A percentile compares a stretch with the other conserved stretches of the same genome.
Conservation (phyloP, 805 yeast species). For the Monosporozyma servazzii region DNA sequence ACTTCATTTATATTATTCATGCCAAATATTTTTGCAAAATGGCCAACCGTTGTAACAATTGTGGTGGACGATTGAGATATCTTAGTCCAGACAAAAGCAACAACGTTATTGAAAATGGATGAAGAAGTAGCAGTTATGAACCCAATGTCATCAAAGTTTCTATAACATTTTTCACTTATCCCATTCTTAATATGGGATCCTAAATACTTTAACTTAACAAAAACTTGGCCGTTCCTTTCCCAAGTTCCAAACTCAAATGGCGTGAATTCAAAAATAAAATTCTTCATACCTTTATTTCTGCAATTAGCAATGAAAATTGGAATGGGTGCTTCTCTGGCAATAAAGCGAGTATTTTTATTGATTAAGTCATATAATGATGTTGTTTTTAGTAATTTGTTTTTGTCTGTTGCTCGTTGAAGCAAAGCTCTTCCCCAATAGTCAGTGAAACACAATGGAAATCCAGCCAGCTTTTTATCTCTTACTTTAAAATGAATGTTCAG, state of each 20-base stretch:
- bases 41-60: slow-evolving; percentile 29
- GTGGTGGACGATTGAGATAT: slow-evolving; percentile 27
- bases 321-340: slow-evolving; percentile 36
- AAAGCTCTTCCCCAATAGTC: slow-evolving; percentile 66
- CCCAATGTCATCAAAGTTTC: slow-evolving; percentile 50
- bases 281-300: slow-evolving; percentile 31
- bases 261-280: slow-evolving; percentile 44
- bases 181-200: slow-evolving; percentile 45
- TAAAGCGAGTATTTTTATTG: slow-evolving; percentile 26
- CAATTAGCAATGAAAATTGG: slow-evolving; percentile 39
- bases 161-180: slow-evolving; percentile 34
- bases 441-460: slow-evolving; percentile 49
- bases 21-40: slow-evolving; percentile 25
- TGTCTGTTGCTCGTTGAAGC: slow-evolving; percentile 29
- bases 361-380: slow-evolving; percentile 31
- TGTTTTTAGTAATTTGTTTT: slow-evolving; percentile 22
- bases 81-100: slow-evolving; percentile 39
- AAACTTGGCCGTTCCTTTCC: slow-evolving; percentile 41
- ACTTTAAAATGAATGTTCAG: slow-evolving; percentile 46
- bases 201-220: slow-evolving; percentile 41
- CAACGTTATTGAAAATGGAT: slow-evolving; percentile 47
- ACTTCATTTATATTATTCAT: not conserved
- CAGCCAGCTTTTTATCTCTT: slow-evolving; percentile 41
- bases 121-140: slow-evolving; percentile 58
- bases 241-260: slow-evolving; percentile 66